Evolutionary conservation across 2,329 filamentous ascomycete species (phyloP), one percentile per base, ranked within the genome.

Genomic region (Mollisia scopiformis): DNA sequence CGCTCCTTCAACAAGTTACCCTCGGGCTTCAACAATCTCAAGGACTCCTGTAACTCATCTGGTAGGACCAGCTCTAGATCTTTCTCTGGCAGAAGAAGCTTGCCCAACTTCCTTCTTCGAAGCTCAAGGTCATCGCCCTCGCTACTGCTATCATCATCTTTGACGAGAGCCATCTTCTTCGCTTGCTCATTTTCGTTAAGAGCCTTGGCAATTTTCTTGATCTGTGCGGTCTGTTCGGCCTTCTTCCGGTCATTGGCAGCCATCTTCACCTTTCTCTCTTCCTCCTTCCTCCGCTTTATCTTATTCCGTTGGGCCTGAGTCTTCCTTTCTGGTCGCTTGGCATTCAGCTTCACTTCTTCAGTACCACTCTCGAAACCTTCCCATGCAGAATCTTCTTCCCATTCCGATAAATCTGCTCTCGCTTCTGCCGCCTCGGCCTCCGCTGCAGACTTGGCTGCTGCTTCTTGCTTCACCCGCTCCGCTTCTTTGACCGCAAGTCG

Each of bases 1-100:
- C 95, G 85, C 72, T 99, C 95, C 68, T 92, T 92, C 68, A 99
- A 81, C 39, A 97, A 79, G 73, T 97, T 98, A n/a, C 95, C 95
- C 76, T 99, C 95, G 0, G 95, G 95, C 76, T 94, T 96, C 66
- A 97, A 78, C 72, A 93, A 77, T 72, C 95, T 77, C 71, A 97
- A 78, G 53, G 92, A 88, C 72, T 97, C 86, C 76, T 97, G 83
- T 71, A 95, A 76, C 79, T 99, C 86, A 77, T 98, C 87, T 41
- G 92, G 84, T 63, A 97, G 76, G 63, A 97, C 82, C 69, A 97
- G 75, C 76, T 97, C 87, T 70, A 98, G 79, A 64, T 91, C 81
- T 74, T 91, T 90, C 73, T 95, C 88, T 0, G 92, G 93, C 47
- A 95, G 77, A 67, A 85, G 86, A 72, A 82, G 79, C 74, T 90